These are phyloP conservation scores for Fraxinus quadrangulata DNA, from an alignment of 257 asterid genomes.

Conservation along the genomic window DNA sequence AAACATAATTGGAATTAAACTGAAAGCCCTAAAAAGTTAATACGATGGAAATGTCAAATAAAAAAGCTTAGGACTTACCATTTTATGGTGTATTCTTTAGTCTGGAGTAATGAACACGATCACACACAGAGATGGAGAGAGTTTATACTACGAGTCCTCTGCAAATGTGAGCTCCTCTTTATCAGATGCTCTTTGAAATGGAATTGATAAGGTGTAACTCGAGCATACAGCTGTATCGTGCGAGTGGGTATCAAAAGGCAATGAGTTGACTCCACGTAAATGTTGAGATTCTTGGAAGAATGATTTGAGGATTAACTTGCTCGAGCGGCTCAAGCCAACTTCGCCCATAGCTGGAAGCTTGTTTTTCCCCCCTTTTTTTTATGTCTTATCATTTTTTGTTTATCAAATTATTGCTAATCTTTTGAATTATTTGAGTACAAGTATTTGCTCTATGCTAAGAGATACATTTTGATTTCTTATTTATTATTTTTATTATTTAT, in stretches of 20 bases:
- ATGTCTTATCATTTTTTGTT: too few relatives aligned
- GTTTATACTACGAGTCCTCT: background rate
- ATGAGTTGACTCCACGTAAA: constrained; percentile 39
- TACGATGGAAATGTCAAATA: background rate
- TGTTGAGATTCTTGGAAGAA: background rate
- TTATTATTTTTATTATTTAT: too few relatives aligned
- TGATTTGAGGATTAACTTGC: background rate
- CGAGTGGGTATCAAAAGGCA: constrained; percentile 16
- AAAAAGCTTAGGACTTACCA: constrained; percentile 30
- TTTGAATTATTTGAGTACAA: too few relatives aligned
- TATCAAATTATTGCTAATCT: too few relatives aligned
- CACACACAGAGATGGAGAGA: constrained; percentile 22
- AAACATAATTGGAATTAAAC: background rate
- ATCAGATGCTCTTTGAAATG: constrained; percentile 23
- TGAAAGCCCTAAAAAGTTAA: background rate
- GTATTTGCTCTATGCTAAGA: too few relatives aligned
- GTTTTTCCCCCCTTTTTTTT: too few relatives aligned
- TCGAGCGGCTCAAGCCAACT: background rate
- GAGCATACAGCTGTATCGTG: background rate
- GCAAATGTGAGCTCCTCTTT: constrained; percentile 17
- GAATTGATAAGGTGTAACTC: constrained; percentile 32
- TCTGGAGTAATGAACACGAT: constrained; percentile 27
- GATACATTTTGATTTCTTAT: too few relatives aligned
- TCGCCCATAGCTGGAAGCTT: background rate
- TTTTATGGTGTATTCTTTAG: constrained; percentile 28